Evolutionary conservation across 2,329 filamentous ascomycete species (phyloP).

Genomic region (Biscogniauxia marginata): DNA sequence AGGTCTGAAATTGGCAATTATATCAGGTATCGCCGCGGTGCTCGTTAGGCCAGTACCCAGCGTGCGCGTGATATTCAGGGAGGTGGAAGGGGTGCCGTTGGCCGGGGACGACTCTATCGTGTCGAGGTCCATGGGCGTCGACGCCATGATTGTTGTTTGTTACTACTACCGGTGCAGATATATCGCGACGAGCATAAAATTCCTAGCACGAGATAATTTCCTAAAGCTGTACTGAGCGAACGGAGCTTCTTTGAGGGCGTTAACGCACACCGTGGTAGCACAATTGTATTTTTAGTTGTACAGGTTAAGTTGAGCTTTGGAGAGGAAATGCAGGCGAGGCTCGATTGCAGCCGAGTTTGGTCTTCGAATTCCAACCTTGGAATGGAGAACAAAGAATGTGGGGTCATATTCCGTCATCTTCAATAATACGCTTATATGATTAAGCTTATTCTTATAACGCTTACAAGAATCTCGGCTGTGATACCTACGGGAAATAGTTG

Average conservation of each 20-base stretch:
- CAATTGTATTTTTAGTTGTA: neutral
- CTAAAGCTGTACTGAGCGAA: neutral
- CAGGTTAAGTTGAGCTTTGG: neutral
- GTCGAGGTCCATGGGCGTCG: conserved; percentile 59
- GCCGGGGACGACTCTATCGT: conserved; percentile 40
- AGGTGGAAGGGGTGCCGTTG: conserved; percentile 37
- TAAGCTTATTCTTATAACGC: too few species aligned
- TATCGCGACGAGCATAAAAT: neutral
- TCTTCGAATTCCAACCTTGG: neutral
- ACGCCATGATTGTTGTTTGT: conserved; percentile 42
- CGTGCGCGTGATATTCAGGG: conserved; percentile 51
- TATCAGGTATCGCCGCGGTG: conserved; percentile 70
- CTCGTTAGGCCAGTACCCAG: conserved; percentile 41
- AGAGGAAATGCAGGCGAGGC: neutral
- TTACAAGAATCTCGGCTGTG: too few species aligned
- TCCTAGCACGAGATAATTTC: neutral
- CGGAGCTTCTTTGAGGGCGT: neutral
- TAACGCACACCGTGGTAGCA: neutral
- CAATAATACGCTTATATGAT: neutral
- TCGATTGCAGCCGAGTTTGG: neutral
- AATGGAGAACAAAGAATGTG: neutral
- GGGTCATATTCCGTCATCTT: neutral
- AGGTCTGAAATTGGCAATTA: conserved; percentile 75
- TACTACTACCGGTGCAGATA: neutral
- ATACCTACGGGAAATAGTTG: too few species aligned